A percentile compares a stretch with the other conserved stretches of the same genome.
Conservation (phyloP, 108 stramenopile genomes). For the Parmales sp. region DNA sequence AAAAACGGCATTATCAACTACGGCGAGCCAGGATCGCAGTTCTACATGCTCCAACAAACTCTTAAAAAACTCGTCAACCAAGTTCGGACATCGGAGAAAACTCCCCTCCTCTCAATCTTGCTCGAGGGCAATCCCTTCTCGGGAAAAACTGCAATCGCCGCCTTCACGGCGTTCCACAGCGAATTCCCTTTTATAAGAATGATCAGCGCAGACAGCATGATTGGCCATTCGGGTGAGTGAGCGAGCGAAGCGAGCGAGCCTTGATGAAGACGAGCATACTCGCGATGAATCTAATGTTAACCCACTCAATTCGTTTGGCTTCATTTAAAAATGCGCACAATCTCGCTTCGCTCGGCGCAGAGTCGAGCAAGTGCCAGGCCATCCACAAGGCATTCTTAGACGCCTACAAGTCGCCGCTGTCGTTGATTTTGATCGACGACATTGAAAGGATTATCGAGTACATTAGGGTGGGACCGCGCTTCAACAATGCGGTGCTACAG, state of each 20-base stretch:
- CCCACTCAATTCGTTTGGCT: too few relatives aligned
- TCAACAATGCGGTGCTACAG: conserved; percentile 93
- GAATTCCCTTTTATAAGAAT: conserved; percentile 92
- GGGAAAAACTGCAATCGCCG: conserved; percentile 96
- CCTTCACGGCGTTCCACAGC: conserved; percentile 80
- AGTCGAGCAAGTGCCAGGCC: conserved; percentile 67
- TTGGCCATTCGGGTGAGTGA: conserved; percentile 64
- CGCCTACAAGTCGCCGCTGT: conserved; percentile 92
- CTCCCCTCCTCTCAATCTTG: conserved; percentile 85
- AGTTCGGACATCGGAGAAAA: conserved; percentile 66
- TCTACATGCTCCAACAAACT: conserved; percentile 63
- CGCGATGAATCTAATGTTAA: background rate
- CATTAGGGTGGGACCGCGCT: conserved; percentile 88
- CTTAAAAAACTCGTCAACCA: conserved; percentile 81
- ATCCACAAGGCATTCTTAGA: conserved; percentile 92
- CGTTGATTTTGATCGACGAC: conserved; percentile 94
- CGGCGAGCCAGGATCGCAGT: conserved; percentile 76
- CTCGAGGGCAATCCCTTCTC: conserved; percentile 67
- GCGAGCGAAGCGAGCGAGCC: background rate
- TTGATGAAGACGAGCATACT: background rate
- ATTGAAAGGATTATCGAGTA: conserved; percentile 98
- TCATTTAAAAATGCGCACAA: too few relatives aligned
- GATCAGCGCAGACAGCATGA: conserved; percentile 93
- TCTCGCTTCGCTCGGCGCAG: too few relatives aligned
- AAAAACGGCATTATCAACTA: conserved; percentile 91